These are phyloP conservation scores for Clavispora phyllophila DNA, from an alignment of 805 yeast species.

Conservation along the genomic window DNA sequence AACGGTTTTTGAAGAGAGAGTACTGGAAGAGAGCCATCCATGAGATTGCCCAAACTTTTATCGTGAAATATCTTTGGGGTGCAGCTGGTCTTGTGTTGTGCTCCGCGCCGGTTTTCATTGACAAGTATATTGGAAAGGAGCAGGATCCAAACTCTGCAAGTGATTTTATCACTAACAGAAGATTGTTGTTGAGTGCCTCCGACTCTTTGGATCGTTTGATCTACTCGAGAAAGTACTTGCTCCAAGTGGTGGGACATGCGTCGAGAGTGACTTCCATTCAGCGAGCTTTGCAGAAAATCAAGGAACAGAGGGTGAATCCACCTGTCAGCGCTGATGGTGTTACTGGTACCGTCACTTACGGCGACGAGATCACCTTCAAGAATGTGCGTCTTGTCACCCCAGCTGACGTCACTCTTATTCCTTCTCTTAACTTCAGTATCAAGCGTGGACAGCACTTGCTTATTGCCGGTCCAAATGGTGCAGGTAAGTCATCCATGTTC, in stretches of 20 bases:
- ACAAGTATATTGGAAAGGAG: constrained; percentile 44
- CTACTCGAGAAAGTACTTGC: constrained; percentile 76
- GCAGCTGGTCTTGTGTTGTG: constrained; percentile 88
- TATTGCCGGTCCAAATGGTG: constrained; percentile 94
- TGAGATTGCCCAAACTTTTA: constrained; percentile 80
- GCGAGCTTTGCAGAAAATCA: constrained; percentile 51
- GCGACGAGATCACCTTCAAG: constrained; percentile 63
- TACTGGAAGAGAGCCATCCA: constrained; percentile 72
- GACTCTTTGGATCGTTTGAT: constrained; percentile 85
- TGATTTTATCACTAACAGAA: constrained; percentile 83
- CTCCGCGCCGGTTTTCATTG: constrained; percentile 79
- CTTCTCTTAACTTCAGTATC: constrained; percentile 63
- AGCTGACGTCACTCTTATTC: constrained; percentile 65
- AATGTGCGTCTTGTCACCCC: constrained; percentile 84
- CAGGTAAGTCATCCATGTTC: constrained; percentile 90
- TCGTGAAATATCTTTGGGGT: constrained; percentile 92
- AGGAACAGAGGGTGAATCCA: constrained; percentile 16
- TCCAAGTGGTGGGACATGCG: constrained; percentile 80
- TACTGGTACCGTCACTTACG: constrained; percentile 23
- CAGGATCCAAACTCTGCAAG: constrained; percentile 54
- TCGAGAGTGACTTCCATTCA: constrained; percentile 68
- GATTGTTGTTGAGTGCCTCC: constrained; percentile 77
- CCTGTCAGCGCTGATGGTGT: constrained; percentile 8
- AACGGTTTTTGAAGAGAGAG: constrained; percentile 70
- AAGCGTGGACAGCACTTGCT: constrained; percentile 79